Base-by-base conservation (phyloP, 148 eudicot genomes). In the Camellia japonica region DNA sequence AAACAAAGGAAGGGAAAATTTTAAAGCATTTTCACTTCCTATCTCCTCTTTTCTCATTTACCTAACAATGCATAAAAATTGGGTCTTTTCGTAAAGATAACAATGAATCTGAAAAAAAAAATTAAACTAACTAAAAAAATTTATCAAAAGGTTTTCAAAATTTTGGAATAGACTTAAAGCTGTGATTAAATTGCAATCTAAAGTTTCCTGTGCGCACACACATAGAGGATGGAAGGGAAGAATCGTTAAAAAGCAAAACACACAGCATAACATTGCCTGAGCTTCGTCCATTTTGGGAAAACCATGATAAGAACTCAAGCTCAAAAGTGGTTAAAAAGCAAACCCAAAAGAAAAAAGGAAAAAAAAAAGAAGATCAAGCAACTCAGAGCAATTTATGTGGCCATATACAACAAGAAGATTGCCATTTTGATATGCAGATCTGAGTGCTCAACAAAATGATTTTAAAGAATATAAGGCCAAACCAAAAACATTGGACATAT, bases 271-370 rank as follows among this genome's bases (percentile, higher is more conserved):
- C n/a, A n/a, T 71, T 49, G 54, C 41, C 52, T n/a, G 38, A 47
- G 30, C 30, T 64, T 23, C 10, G 9, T 10, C 23, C 68, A 64
- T 64, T 64, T 23, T 63, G 66, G 30, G 30, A 65, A 2, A 20
- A 0, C 67, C 41, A 14, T 11, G 8, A 41, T 38, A 11, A 3
- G 23, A 52, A 49, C 38, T 11, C 16, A 52, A 23, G 75, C 41
- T 51, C 61, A 55, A 55, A 59, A 7, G 56, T 38, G 47, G 76
- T 55, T 63, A 30, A 7, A 73, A 7, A 30, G 18, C 13, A 55
- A 55, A 73, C 75, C n/a, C 12, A 74, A 15, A 19, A 74, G 56
- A 41, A 74, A 30, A 23, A 74, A 15, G 12, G 56, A 74, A 41
- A 74, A 38, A 23, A 74, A 15, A n/a, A 74, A 74, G 16, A 74